Conservation (phyloP, 2,329 filamentous ascomycete genomes). For the Mollisiaceae sp. region DNA sequence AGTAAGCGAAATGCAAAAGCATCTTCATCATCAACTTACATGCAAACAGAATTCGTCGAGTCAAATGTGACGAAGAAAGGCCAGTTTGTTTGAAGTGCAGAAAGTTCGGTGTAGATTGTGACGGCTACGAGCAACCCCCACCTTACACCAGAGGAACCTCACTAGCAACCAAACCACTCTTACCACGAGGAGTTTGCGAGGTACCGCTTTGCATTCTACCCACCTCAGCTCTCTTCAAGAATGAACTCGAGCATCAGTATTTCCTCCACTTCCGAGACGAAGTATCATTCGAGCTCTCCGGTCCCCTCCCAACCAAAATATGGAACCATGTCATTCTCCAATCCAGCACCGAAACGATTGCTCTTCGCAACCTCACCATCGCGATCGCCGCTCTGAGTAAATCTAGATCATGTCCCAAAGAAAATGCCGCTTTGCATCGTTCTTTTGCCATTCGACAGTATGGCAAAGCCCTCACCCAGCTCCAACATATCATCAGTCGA, state of each 20-base stretch:
- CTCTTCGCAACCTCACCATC: constrained; percentile 26
- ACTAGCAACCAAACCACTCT: constrained; percentile 6
- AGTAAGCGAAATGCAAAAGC: constrained; percentile 9
- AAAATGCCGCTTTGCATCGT: constrained; percentile 24
- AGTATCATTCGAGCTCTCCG: constrained; percentile 27
- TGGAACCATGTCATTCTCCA: constrained; percentile 32
- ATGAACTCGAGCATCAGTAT: constrained; percentile 31
- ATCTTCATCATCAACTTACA: neutral
- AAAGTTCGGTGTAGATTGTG: constrained; percentile 26
- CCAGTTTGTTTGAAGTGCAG: constrained; percentile 24
- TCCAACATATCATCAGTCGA: constrained; percentile 18
- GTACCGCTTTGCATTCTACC: constrained; percentile 1
- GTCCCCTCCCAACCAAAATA: constrained; percentile 20
- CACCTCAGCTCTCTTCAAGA: constrained; percentile 22
- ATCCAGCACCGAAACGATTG: constrained; percentile 26
- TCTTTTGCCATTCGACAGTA: constrained; percentile 32
- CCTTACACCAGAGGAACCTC: neutral
- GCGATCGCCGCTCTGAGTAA: constrained; percentile 33
- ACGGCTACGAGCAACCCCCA: constrained; percentile 24
- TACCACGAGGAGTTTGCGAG: neutral
- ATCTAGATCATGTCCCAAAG: constrained; percentile 14
- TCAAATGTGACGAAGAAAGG: constrained; percentile 29
- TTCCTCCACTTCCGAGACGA: constrained; percentile 33
- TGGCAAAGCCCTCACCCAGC: constrained; percentile 27
- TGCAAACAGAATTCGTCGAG: constrained; percentile 16